phyloP scores from a whole-genome alignment of 2,329 filamentous ascomycete genomes.

The Parasarocladium wereldwijsianum region DNA sequence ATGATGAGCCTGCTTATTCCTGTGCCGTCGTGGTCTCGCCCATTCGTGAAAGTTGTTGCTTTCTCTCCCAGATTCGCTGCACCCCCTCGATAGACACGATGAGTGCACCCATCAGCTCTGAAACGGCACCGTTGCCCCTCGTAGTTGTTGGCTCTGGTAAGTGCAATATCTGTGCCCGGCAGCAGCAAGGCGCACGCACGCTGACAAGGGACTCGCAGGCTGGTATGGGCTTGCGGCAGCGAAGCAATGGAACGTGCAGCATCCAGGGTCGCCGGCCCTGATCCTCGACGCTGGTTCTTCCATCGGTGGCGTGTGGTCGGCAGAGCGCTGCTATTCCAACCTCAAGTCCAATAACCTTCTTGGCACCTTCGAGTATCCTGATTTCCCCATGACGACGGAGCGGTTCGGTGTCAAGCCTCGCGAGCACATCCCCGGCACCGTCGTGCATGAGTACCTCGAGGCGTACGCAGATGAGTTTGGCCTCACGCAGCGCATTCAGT shows the following conservation, averaged over 20 bases:
- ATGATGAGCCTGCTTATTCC: no score
- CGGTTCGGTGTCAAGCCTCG: slow-evolving; percentile 5
- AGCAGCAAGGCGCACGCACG: no score
- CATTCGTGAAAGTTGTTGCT: no score
- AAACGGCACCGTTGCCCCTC: no score
- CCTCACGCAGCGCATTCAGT: slow-evolving; percentile 24
- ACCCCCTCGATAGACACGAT: no score
- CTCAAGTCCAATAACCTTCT: slow-evolving; percentile 9
- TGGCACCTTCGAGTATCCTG: slow-evolving; percentile 7
- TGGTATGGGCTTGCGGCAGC: slow-evolving; percentile 6
- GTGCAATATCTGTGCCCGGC: no score
- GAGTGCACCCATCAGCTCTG: no score
- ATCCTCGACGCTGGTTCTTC: slow-evolving; percentile 6
- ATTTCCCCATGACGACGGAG: slow-evolving; percentile 6
- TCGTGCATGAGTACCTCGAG: slow-evolving; percentile 32
- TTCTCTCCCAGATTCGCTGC: no score
- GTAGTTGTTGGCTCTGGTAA: no score
- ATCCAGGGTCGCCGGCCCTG: slow-evolving; percentile 3
- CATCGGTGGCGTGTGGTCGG: slow-evolving; percentile 7
- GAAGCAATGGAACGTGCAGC: slow-evolving; percentile 5
- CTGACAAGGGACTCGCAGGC: no score
- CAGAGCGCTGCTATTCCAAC: slow-evolving; percentile 7
- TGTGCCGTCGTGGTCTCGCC: no score
- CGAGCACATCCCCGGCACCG: slow-evolving; percentile 30
- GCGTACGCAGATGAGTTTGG: slow-evolving; percentile 28